Base-by-base conservation (phyloP, 345 rosid species). In the Lepidium africanum region DNA sequence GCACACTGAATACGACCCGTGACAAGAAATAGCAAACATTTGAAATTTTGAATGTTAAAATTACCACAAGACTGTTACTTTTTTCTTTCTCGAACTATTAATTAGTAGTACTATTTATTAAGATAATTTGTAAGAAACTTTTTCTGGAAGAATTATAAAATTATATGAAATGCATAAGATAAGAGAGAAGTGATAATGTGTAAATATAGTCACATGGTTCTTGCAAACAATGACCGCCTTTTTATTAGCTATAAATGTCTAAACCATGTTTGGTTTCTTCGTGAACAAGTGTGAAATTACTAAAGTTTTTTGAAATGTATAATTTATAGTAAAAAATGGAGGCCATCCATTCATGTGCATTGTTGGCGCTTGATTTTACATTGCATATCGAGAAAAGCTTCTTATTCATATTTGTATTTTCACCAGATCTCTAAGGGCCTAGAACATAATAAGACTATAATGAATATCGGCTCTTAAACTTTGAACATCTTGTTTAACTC, bases 191-290 rank as follows among this genome's bases (percentile, higher is more conserved):
- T 49, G 60, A 25, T 60, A 39, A n/a, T 60, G 27, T 12, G n/a
- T n/a, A n/a, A n/a, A n/a, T n/a, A n/a, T n/a, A n/a, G n/a, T 73
- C 76, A 65, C 76, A 65, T 73, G 76, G 60, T 65, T 65, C 76
- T 57, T 73, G 77, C 61, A 65, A 47, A 64, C 42, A 57, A 49
- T 57, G 71, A 49, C 76, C 65, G 70, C 59, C 43, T 63, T 72
- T 63, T 70, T 17, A 42, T 64, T 25, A 67, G 43, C 76, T 38
- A 58, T 73, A 58, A 65, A 65, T 73, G 72, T 60, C 9, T 16
- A 57, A 40, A 11, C 25, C 23, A 3, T 39, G 51, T 39, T 65
- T 64, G 23, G 52, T 72, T 56, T 19, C 70, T 30, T 72, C 10
- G 51, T 33, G 45, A 2, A 45, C 59, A 65, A 72, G 65, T 49